These are phyloP conservation scores for Starmerella bombi DNA, from an alignment of 805 yeast genomes.

Conservation along the genomic window DNA sequence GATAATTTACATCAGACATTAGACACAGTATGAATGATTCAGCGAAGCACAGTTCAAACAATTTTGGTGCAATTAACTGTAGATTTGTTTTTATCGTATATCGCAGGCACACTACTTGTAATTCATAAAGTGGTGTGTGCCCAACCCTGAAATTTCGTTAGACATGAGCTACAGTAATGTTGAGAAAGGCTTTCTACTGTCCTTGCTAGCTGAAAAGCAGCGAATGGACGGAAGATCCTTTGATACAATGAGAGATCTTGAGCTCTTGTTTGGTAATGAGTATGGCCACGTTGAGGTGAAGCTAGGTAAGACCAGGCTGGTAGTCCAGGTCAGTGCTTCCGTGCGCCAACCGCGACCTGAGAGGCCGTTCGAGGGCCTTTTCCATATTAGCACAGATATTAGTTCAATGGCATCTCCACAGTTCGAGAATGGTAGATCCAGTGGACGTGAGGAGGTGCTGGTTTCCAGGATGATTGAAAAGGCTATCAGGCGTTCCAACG, in stretches of 20 bases:
- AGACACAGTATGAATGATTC: too few species aligned
- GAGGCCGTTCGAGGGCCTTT: slow-evolving; percentile 86
- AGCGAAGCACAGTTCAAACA: too few species aligned
- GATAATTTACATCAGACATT: too few species aligned
- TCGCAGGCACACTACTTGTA: too few species aligned
- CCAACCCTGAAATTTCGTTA: too few species aligned
- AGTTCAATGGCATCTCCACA: slow-evolving; percentile 81
- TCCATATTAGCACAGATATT: slow-evolving; percentile 71
- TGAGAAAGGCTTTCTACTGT: slow-evolving; percentile 49
- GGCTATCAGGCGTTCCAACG: slow-evolving; percentile 79
- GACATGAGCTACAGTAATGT: slow-evolving; percentile 27
- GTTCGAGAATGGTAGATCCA: slow-evolving; percentile 59
- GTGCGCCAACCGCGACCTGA: slow-evolving; percentile 74
- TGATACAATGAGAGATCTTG: slow-evolving; percentile 50
- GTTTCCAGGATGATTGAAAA: slow-evolving; percentile 78
- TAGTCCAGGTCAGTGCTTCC: slow-evolving; percentile 61
- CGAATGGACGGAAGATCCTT: slow-evolving; percentile 60
- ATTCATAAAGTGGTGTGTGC: too few species aligned
- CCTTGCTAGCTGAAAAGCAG: slow-evolving; percentile 43
- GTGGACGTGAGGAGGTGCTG: slow-evolving; percentile 69
- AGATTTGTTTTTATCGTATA: too few species aligned
- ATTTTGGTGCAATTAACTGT: too few species aligned
- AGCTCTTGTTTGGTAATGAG: slow-evolving; percentile 45
- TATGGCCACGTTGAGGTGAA: slow-evolving; percentile 70
- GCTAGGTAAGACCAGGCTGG: slow-evolving; percentile 62